Base-by-base conservation (phyloP, 495 filamentous ascomycete genomes). In the Penicillium simplicissimum region DNA sequence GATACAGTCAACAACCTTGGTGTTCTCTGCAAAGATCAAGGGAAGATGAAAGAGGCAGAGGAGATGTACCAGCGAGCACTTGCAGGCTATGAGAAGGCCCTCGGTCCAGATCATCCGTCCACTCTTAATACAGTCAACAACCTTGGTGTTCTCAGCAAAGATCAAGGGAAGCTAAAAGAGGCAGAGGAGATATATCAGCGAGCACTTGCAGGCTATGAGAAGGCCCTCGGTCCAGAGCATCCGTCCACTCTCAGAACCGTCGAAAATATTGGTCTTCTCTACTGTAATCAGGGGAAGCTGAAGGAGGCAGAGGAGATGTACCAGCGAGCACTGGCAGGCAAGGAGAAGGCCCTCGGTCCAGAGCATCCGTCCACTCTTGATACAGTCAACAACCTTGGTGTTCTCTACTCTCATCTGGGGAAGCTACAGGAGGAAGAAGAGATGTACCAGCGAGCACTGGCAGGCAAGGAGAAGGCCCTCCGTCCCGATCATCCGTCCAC, bases 351-450 rank as follows among this genome's bases (percentile, higher is more conserved):
- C n/a, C 61, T 71, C 8, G 74, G 75, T 34, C 64, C 64, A 5
- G 71, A 77, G 21, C 63, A 80, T 56, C 61, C 52, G 34, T 70
- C 68, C 35, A 79, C 73, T 37, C 61, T 71, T 9, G n/a, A 56
- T 14, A 65, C 52, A 13, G 59, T 75, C 47, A 65, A 74, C 58
- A 76, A 78, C 58, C 61, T 81, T 63, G 70, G 60, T 4, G 8
- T 1, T 60, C 66, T 79, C 60, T 78, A 73, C 55, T 0, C 0
- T 0, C 4, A 71, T 45, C 71, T 75, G 63, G 73, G 74, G 34
- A 76, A 75, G 67, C 59, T 75, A 53, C 54, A 60, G 4, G 67
- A 77, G 60, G 73, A 75, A 52, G 77, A 78, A 63, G 42, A 67
- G 58, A 71, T 75, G 60, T 77, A 72, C 55, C 38, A 58, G 43